Percentiles rank a stretch among this genome's conserved stretches.
Conservation (phyloP, 257 asterid species). For the Rehmannia glutinosa region DNA sequence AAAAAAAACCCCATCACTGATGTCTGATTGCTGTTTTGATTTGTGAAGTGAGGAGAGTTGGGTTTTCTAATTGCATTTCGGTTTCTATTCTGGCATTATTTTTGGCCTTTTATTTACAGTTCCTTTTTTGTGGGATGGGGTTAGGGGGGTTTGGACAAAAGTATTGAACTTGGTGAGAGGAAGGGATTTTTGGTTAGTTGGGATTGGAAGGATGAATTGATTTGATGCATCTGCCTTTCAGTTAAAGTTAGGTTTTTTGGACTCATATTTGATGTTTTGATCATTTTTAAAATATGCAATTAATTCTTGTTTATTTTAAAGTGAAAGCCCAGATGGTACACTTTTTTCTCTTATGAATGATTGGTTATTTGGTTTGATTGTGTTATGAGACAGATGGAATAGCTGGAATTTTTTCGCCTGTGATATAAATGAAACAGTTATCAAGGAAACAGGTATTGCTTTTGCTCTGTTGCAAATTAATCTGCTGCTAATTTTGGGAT, state of each 20-base stretch:
- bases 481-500: too few species aligned
- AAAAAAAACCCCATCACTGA: neutral
- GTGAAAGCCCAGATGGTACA: too few species aligned
- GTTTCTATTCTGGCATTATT: neutral
- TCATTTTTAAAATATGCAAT: too few species aligned
- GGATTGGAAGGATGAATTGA: neutral
- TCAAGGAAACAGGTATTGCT: too few species aligned
- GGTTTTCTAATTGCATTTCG: neutral
- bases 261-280: neutral
- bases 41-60: neutral
- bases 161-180: too few species aligned
- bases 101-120: neutral
- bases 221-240: neutral
- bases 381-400: constrained; percentile 71
- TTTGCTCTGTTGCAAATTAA: neutral
- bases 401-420: constrained; percentile 95
- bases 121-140: too few species aligned
- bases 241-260: neutral
- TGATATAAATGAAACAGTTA: too few species aligned
- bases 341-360: neutral
- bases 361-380: constrained; percentile 3
- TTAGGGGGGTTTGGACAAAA: too few species aligned
- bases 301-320: too few species aligned
- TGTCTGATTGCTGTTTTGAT: neutral
- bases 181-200: neutral